phyloP scores from a whole-genome alignment of 2,329 filamentous ascomycete species.

The Stemphylium vesicarium region DNA sequence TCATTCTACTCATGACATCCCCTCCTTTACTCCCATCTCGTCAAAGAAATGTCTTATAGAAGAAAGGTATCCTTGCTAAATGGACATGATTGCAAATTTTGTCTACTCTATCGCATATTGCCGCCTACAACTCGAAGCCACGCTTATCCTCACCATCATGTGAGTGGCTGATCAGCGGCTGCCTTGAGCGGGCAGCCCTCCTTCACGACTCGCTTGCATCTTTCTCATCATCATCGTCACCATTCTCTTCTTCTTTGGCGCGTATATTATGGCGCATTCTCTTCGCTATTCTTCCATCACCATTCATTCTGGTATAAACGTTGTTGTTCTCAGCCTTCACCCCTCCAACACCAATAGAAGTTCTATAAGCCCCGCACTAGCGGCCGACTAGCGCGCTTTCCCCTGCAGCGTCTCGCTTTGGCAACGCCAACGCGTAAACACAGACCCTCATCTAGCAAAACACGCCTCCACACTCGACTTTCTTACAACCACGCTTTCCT shows the following conservation, averaged over 20 bases:
- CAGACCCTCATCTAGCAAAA: conserved; percentile 15
- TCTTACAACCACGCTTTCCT: conserved; percentile 11
- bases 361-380: conserved; percentile 12
- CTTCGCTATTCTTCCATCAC: neutral
- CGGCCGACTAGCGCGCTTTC: conserved; percentile 7
- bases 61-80: too few relatives aligned
- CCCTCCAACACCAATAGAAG: neutral
- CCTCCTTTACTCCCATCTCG: too few relatives aligned
- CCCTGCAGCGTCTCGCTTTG: conserved; percentile 19
- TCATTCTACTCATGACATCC: too few relatives aligned
- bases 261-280: neutral
- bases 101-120: neutral
- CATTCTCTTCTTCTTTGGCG: too few relatives aligned
- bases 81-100: too few relatives aligned
- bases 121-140: neutral
- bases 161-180: neutral
- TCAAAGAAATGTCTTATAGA: too few relatives aligned
- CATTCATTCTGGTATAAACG: neutral
- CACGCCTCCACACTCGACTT: conserved; percentile 11
- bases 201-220: too few relatives aligned
- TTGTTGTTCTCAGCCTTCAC: neutral
- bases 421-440: conserved; percentile 21
- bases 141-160: neutral
- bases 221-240: neutral
- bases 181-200: too few relatives aligned